phyloP scores from a whole-genome alignment of 352 stramenopile species.

The Phytophthora cryptogea region DNA sequence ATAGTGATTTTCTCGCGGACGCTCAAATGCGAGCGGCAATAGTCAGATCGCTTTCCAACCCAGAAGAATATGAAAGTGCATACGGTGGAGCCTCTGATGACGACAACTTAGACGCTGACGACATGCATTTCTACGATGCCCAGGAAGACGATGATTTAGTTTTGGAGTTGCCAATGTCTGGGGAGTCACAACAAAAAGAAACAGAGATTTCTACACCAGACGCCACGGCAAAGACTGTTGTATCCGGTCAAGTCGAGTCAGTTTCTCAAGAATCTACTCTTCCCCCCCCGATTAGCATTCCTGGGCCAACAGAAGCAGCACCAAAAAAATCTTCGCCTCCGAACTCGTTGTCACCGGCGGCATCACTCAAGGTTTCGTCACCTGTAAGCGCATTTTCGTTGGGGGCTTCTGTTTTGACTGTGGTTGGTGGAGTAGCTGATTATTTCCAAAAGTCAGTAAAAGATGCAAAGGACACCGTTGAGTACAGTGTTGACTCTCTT shows the following conservation, averaged over 20 bases:
- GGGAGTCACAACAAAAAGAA: slow-evolving; percentile 8
- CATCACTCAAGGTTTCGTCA: slow-evolving; percentile 30
- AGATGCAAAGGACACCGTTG: slow-evolving; percentile 74
- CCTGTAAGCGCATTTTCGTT: slow-evolving; percentile 55
- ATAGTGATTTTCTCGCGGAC: slow-evolving; percentile 77
- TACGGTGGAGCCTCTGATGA: slow-evolving; percentile 58
- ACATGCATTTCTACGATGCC: slow-evolving; percentile 43
- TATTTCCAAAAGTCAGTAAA: slow-evolving; percentile 76
- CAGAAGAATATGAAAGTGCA: slow-evolving; percentile 46
- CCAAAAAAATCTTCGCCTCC: slow-evolving; percentile 6
- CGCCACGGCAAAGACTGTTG: not conserved
- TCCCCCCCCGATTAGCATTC: slow-evolving; percentile 14
- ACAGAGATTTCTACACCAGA: not conserved
- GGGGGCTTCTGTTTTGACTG: slow-evolving; percentile 63
- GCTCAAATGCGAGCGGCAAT: slow-evolving; percentile 82
- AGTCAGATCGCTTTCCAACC: slow-evolving; percentile 68
- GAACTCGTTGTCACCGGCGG: slow-evolving; percentile 20
- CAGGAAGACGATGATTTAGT: slow-evolving; percentile 20
- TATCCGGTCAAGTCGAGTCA: slow-evolving; percentile 2
- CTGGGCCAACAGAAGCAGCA: slow-evolving; percentile 7
- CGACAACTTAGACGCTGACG: slow-evolving; percentile 46
- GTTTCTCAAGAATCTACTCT: not conserved
- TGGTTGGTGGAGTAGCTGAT: slow-evolving; percentile 68
- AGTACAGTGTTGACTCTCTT: slow-evolving; percentile 73
- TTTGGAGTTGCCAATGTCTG: slow-evolving; percentile 5